Evolutionary conservation across 2,329 filamentous ascomycete genomes (phyloP), one percentile per base, ranked within the genome.

Genomic region (Periglandula ipomoeae): DNA sequence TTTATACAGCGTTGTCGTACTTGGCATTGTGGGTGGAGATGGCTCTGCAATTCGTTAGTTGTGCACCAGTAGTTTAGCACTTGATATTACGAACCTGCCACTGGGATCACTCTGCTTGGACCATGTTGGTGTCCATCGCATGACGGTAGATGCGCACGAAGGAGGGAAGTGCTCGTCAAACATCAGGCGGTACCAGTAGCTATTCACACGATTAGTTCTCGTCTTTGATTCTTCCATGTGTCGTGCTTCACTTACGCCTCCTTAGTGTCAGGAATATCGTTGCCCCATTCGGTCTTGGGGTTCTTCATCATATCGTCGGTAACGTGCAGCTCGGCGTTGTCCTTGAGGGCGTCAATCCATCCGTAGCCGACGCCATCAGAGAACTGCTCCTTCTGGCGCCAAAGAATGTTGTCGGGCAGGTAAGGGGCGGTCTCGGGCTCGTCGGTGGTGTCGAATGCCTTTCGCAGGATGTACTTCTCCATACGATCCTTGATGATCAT

Each of bases 361-460:
- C 93, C 90, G 73, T 98, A 98, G 50, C 93, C 93, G 50, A 98
- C 93, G 65, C 93, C 94, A 62, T 98, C 94, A 51, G 86, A 94
- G 76, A 98, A 98, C 73, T 98, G 93, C 75, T 98, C 93, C 82
- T 98, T 98, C 72, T 98, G 94, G 65, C 94, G 81, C 87, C 89
- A 98, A 49, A 98, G 82, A 59, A 98, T 98, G 66, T 90, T 82
- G 17, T 95, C 84, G 7, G 94, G 93, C n/a, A 98, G 81, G 73
- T 97, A 98, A 9, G 93, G 83, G 66, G 86, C 71, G 44, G 77
- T 79, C 43, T 77, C 82, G 15, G 90, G 89, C 70, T 95, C 87
- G 63, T 91, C 89, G 43, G 79, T 81, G 26, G 89, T 95, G 70
- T 98, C 93, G 65, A 98, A 98, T 3, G 93, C 94, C 72, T 96